Evolutionary conservation across 805 yeast species (phyloP), one percentile per base, ranked within the genome.

Genomic region (Ogataea methanolica): DNA sequence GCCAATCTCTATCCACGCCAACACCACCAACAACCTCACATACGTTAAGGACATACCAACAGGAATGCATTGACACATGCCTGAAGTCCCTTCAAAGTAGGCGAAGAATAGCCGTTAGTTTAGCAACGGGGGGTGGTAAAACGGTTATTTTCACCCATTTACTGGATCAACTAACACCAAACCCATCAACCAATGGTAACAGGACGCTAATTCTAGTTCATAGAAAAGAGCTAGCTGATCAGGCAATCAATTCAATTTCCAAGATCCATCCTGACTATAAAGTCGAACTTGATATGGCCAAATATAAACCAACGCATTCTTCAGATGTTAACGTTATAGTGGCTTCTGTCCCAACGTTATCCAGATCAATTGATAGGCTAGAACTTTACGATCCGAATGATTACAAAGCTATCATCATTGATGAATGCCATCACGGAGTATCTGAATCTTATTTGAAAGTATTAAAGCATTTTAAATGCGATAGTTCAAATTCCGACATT

Each of bases 51-150:
- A 55, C 56, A 9, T 91, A 91, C 61, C 97, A 91, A 60, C 65
- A 73, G 26, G 82, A 84, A 39, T 91, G 96, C 44, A 76, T 90
- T 2, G 60, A 75, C 1, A 62, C 72, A 0, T 80, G 91, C 33
- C 55, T 80, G 1, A 54, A 63, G 0, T 75, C 88, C 0, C 60
- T 85, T 2, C 57, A 65, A 0, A 31, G 55, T 1, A 55, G 65
- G 2, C 65, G 73, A 17, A 70, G 94, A 42, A 77, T 89, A 0
- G 97, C 92, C 0, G 90, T 89, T 2, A 85, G 89, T 29, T 64
- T 91, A 36, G 96, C 97, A 14, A 92, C 98, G 0, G 98, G 98
- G 0, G 94, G 96, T 12, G 98, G 98, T 5, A 91, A 91, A 58
- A 91, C 97, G 0, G 88, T 89, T 12, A 81, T 88, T 1, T 85